Evolutionary conservation across 1,139 yeast species (phyloP), one percentile per base, ranked within the genome.

Genomic region (Pichia sp.): DNA sequence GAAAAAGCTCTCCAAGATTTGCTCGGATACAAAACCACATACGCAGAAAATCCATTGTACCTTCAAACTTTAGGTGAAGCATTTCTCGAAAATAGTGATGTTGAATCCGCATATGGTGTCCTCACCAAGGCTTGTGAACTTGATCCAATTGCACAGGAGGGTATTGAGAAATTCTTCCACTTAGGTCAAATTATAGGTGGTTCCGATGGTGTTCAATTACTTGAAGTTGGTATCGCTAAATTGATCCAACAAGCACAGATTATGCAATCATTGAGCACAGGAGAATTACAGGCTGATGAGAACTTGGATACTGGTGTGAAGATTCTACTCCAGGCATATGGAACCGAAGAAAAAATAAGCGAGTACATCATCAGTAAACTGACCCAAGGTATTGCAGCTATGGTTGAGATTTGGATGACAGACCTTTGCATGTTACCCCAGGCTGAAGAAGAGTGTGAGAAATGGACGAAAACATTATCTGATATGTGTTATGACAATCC

Each of bases 401-500:
- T 81, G 63, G 82, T 91, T 51, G 99, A 91, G 60, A 85, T 93
- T 42, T 91, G 97, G 96, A 91, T 91, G 98, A 93, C 99, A 1
- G 99, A 91, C 63, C 67, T 91, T 47, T 88, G 97, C 56, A 87
- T 88, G 96, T 94, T 85, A 49, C 76, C 76, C 6, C 79, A 81
- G 49, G 97, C 98, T 3, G 98, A 91, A 58, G 30, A 58, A 5
- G 72, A 75, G 56, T 93, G 98, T 61, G 84, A 87, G 49, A 69
- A 69, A 38, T 66, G 85, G 48, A 80, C 88, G 35, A 61, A 72
- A 5, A 74, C 72, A 49, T 79, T 94, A 1, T 59, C 86, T 50
- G 60, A 71, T 37, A 60, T 83, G 26, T 88, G 84, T 45, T 37
- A 53, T 5, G 58, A 62, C 6, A 76, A 80, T 39, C 83, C 96